These are phyloP conservation scores for Candida khao-thaluensis DNA, from an alignment of 805 yeast species.

Conservation along the genomic window DNA sequence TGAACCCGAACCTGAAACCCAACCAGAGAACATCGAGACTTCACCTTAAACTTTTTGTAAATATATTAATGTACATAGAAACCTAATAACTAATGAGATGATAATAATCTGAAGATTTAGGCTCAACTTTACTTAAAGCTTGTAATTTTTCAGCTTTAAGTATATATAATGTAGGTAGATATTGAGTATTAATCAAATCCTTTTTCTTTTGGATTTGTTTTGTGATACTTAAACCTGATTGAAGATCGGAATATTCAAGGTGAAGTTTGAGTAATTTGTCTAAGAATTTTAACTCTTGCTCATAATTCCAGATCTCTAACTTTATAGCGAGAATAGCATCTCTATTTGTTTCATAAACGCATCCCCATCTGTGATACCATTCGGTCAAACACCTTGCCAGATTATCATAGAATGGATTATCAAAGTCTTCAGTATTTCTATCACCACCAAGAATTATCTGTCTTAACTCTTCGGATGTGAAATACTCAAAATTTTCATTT, in stretches of 20 bases:
- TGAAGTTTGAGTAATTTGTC: slow-evolving; percentile 11
- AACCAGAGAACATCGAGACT: no score
- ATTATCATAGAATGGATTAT: slow-evolving; percentile 5
- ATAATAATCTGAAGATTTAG: slow-evolving; percentile 11
- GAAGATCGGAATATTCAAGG: slow-evolving; percentile 9
- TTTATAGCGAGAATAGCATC: slow-evolving; percentile 16
- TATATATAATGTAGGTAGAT: slow-evolving; percentile 11
- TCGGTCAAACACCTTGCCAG: slow-evolving; percentile 4
- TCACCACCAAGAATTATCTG: slow-evolving; percentile 12
- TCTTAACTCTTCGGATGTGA: slow-evolving; percentile 14
- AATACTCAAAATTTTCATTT: slow-evolving; percentile 11
- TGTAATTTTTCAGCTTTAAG: slow-evolving; percentile 2
- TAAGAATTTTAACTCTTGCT: slow-evolving; percentile 14
- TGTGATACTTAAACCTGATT: slow-evolving; percentile 1
- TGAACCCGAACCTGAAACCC: no score
- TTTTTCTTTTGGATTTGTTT: slow-evolving; percentile 13
- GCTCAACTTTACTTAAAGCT: slow-evolving; percentile 10
- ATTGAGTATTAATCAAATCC: slow-evolving; percentile 8
- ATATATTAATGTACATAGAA: slow-evolving; percentile 1
- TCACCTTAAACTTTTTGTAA: no score
- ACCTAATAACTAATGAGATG: slow-evolving; percentile 14
- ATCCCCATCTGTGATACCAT: slow-evolving; percentile 19
- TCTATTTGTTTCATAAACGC: slow-evolving; percentile 15
- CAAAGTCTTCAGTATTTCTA: slow-evolving; percentile 9
- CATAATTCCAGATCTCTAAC: slow-evolving; percentile 13